A percentile compares a stretch with the other conserved stretches of the same genome.
phyloP scores from a whole-genome alignment of 805 yeast genomes.

The Saccharomyces jurei region DNA sequence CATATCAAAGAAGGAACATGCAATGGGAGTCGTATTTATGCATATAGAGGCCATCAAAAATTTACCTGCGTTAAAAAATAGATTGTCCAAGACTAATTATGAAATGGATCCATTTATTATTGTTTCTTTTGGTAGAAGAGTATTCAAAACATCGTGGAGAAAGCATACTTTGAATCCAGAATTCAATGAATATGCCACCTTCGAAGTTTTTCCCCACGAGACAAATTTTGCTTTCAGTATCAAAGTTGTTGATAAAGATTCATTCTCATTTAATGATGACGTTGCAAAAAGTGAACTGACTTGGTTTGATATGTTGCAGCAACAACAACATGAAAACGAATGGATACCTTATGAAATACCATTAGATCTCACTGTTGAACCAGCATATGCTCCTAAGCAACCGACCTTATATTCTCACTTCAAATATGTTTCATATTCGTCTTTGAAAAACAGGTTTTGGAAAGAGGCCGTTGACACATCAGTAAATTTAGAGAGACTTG shows the following conservation, averaged over 20 bases:
- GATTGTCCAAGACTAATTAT: conserved; percentile 55
- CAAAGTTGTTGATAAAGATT: conserved; percentile 76
- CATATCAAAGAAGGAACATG: conserved; percentile 25
- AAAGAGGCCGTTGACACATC: conserved; percentile 41
- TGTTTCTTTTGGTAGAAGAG: conserved; percentile 79
- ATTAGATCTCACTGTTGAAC: conserved; percentile 23
- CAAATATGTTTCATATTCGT: conserved; percentile 58
- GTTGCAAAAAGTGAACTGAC: conserved; percentile 62
- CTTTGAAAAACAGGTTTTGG: conserved; percentile 66
- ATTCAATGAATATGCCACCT: conserved; percentile 71
- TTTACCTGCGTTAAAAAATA: conserved; percentile 67
- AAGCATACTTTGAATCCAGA: conserved; percentile 77
- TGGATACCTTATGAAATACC: conserved; percentile 32
- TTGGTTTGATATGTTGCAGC: conserved; percentile 37
- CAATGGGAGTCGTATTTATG: conserved; percentile 63
- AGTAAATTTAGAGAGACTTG: conserved; percentile 36
- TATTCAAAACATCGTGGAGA: conserved; percentile 77
- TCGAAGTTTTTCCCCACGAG: conserved; percentile 67
- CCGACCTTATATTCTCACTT: conserved; percentile 55
- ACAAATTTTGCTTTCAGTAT: conserved; percentile 56
- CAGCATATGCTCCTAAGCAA: conserved; percentile 1
- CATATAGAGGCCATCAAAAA: conserved; percentile 69
- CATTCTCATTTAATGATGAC: conserved; percentile 71
- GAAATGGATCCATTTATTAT: conserved; percentile 97
- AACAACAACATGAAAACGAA: conserved; percentile 22